These are phyloP conservation scores for Hypoxylon rickii DNA, from an alignment of 495 filamentous ascomycete genomes.

Conservation along the genomic window DNA sequence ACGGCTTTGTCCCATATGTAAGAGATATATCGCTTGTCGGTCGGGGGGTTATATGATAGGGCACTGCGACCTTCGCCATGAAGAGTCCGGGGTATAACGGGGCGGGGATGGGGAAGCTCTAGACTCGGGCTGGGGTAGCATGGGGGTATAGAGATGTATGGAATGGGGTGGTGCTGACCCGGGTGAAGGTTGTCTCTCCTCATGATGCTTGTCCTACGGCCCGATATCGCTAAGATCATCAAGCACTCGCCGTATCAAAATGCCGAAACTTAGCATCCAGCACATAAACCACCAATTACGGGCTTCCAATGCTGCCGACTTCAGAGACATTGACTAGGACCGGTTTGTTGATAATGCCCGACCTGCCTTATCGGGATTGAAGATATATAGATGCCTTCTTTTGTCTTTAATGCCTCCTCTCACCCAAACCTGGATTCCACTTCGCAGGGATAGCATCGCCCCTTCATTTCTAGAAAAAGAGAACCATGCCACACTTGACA, in stretches of 20 bases:
- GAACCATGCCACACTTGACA: conserved; percentile 20
- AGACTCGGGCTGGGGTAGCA: conserved; percentile 2
- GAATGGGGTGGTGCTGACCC: no score
- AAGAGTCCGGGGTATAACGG: conserved; percentile 1
- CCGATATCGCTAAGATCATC: conserved; percentile 5
- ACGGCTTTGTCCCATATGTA: no score
- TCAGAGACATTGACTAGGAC: not conserved
- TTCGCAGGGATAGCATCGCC: no score
- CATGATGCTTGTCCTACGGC: not conserved
- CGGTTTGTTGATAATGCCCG: not conserved
- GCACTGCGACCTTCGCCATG: no score
- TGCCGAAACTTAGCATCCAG: conserved; percentile 1
- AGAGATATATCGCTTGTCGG: no score
- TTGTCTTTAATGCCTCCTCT: not conserved
- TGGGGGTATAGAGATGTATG: no score
- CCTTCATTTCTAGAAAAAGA: not conserved
- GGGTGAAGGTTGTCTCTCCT: not conserved
- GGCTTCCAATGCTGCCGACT: conserved; percentile 2
- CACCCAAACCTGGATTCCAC: no score
- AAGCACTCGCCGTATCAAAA: conserved; percentile 17
- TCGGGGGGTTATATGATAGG: no score
- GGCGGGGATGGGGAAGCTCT: conserved; percentile 3
- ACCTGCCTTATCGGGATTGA: not conserved
- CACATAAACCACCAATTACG: not conserved
- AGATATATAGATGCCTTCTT: not conserved